Conservation (phyloP, 1,139 yeast species). For the Pichia sp. region DNA sequence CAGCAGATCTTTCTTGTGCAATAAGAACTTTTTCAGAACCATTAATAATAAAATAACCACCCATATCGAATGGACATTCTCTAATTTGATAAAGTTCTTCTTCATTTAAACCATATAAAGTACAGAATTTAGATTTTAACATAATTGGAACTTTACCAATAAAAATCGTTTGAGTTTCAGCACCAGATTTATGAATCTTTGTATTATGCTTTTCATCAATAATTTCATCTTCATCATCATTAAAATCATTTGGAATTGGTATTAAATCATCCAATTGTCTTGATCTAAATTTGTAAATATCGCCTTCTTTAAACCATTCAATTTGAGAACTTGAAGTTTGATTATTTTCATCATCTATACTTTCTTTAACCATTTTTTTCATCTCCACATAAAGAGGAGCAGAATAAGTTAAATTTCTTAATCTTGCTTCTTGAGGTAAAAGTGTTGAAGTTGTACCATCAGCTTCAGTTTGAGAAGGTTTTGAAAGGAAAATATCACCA, state of each 20-base stretch:
- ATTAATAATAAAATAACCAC: slow-evolving; percentile 96
- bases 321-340: slow-evolving; percentile 33
- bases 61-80: slow-evolving; percentile 99
- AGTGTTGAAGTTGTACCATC: slow-evolving; percentile 99
- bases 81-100: slow-evolving; percentile 91
- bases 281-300: slow-evolving; percentile 32
- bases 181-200: slow-evolving; percentile 28
- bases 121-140: slow-evolving; percentile 95
- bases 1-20: slow-evolving; percentile 98
- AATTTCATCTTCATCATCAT: slow-evolving; percentile 33
- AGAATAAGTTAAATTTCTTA: slow-evolving; percentile 91
- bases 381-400: slow-evolving; percentile 95
- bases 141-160: slow-evolving; percentile 97
- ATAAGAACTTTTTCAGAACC: slow-evolving; percentile 97
- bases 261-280: slow-evolving; percentile 24
- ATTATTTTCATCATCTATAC: slow-evolving; percentile 54
- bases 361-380: slow-evolving; percentile 82
- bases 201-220: slow-evolving; percentile 44
- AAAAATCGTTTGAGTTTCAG: slow-evolving; percentile 47
- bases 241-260: slow-evolving; percentile 31
- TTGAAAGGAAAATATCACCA: slow-evolving; percentile 93
- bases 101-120: slow-evolving; percentile 86
- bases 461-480: slow-evolving; percentile 98
- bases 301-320: slow-evolving; percentile 30
- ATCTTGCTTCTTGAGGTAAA: slow-evolving; percentile 97